phyloP scores from a whole-genome alignment of 805 yeast species.

The Ogataea pilisensis region DNA sequence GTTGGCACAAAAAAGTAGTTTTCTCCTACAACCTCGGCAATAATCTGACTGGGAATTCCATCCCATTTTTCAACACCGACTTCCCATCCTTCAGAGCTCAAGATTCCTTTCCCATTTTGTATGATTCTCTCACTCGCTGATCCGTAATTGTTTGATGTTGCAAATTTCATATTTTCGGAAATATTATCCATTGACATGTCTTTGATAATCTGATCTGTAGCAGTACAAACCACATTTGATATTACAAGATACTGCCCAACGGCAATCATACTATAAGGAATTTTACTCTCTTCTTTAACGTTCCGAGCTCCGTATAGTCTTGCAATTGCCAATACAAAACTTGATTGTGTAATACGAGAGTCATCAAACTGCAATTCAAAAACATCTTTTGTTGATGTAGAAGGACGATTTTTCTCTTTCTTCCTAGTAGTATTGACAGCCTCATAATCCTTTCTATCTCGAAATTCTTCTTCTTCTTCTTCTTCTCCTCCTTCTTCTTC shows the following conservation, averaged over 20 bases:
- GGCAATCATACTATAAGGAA: conserved; percentile 43
- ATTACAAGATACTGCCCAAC: conserved; percentile 48
- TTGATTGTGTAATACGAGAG: conserved; percentile 37
- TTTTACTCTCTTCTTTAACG: conserved; percentile 28
- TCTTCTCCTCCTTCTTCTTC: conserved; percentile 5
- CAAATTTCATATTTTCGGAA: conserved; percentile 37
- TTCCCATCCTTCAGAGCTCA: conserved; percentile 49
- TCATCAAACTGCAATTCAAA: conserved; percentile 38
- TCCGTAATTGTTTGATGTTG: conserved; percentile 41
- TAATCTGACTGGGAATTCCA: conserved; percentile 38
- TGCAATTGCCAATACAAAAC: conserved; percentile 46
- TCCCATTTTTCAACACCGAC: conserved; percentile 43
- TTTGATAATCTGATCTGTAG: conserved; percentile 38
- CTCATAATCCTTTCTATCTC: background rate
- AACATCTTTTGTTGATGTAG: background rate
- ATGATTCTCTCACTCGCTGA: conserved; percentile 40
- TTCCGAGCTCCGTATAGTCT: conserved; percentile 43
- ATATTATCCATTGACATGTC: conserved; percentile 35
- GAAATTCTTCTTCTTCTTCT: conserved; percentile 1
- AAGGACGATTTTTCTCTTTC: conserved; percentile 2
- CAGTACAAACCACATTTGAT: conserved; percentile 39
- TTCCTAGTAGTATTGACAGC: too few relatives aligned
- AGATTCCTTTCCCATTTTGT: conserved; percentile 42
- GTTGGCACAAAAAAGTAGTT: conserved; percentile 51
- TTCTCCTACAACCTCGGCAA: conserved; percentile 41